A percentile compares a stretch with the other conserved stretches of the same genome.
Conservation (phyloP, 352 stramenopile species). For the Pythium guiyangense region DNA sequence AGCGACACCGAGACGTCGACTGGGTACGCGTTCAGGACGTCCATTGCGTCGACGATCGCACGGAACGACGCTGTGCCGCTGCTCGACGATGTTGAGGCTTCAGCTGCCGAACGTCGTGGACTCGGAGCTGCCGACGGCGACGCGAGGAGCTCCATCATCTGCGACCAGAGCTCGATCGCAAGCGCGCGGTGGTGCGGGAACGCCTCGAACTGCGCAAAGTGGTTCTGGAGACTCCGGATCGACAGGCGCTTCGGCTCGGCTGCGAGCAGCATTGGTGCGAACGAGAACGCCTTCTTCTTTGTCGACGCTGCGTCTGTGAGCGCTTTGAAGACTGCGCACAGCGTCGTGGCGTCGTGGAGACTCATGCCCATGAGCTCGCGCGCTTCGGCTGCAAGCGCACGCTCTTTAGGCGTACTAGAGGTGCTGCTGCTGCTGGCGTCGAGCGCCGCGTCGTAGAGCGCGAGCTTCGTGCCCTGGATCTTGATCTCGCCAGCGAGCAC, state of each 20-base stretch:
- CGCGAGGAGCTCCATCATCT: conserved; percentile 40
- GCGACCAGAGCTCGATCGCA: conserved; percentile 45
- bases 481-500: conserved; percentile 58
- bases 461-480: conserved; percentile 48
- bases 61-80: conserved; percentile 14
- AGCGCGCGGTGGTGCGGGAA: conserved; percentile 42
- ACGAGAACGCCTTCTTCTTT: conserved; percentile 49
- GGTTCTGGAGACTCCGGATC: conserved; percentile 58
- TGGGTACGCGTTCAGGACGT: conserved; percentile 60
- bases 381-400: conserved; percentile 33
- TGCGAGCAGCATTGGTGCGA: conserved; percentile 8
- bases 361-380: conserved; percentile 44
- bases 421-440: conserved; percentile 17
- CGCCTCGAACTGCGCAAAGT: conserved; percentile 56
- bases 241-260: conserved; percentile 30
- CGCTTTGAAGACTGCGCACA: conserved; percentile 47
- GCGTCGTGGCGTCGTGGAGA: conserved; percentile 38
- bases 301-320: conserved; percentile 35
- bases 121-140: background rate
- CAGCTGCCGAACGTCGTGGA: background rate
- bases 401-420: conserved; percentile 18
- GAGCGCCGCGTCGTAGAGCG: conserved; percentile 53
- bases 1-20: conserved; percentile 70
- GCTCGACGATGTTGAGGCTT: background rate
- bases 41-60: conserved; percentile 38